These are phyloP conservation scores for Amanita jacksonii DNA, from an alignment of 768 basidiomycete species.

Conservation along the genomic window DNA sequence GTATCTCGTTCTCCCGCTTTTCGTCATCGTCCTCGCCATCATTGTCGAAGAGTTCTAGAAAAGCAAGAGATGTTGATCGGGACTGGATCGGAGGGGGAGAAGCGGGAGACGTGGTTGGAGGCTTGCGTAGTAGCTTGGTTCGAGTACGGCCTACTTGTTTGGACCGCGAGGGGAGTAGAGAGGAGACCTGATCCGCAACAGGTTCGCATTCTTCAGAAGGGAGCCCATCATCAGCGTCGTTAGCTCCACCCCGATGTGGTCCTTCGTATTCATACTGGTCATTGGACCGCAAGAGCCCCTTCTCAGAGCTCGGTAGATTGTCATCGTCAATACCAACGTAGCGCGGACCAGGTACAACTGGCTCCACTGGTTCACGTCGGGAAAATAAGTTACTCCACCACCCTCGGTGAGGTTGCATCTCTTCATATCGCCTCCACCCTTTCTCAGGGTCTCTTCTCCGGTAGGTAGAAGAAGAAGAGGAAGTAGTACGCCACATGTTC, in stretches of 20 bases:
- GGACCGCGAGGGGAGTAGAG: too few species aligned
- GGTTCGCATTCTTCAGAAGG: too few species aligned
- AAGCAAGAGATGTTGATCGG: slow-evolving; percentile 13
- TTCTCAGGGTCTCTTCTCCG: slow-evolving; percentile 10
- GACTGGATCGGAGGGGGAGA: not conserved
- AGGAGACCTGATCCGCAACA: too few species aligned
- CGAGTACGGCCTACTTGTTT: too few species aligned
- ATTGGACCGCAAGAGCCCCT: slow-evolving; percentile 7
- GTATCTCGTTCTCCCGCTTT: slow-evolving; percentile 12
- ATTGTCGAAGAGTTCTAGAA: slow-evolving; percentile 17
- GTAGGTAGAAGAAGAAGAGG: not conserved
- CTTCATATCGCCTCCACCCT: slow-evolving; percentile 4
- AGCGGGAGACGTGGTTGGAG: too few species aligned
- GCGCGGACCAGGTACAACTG: slow-evolving; percentile 15
- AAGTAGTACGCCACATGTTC: not conserved
- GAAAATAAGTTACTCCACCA: slow-evolving; percentile 1
- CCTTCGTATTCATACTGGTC: too few species aligned
- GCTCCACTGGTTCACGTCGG: slow-evolving; percentile 14
- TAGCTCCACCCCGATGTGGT: too few species aligned
- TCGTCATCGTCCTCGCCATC: slow-evolving; percentile 1
- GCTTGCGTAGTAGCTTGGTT: too few species aligned
- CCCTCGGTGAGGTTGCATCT: not conserved
- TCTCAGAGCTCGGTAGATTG: slow-evolving; percentile 8
- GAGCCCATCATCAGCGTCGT: too few species aligned
- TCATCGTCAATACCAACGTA: slow-evolving; percentile 11